Evolutionary conservation across 495 filamentous ascomycete genomes (phyloP), one percentile per base, ranked within the genome.

Genomic region (Bacidia gigantensis): DNA sequence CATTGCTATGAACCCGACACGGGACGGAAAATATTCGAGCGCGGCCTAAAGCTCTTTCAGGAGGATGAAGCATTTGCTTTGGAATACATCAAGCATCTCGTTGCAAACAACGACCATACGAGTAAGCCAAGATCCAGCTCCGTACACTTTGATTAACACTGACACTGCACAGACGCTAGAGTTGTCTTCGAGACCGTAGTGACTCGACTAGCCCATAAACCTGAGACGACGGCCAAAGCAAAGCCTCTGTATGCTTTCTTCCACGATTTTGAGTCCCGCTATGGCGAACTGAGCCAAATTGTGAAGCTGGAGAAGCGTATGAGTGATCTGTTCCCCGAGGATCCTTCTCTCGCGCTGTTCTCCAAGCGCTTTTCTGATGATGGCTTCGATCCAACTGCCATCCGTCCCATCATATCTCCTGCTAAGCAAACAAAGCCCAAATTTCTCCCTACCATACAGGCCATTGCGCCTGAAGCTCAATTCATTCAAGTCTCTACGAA

Each of bases 141-240:
- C 42, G 11, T 42, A n/a, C 25, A 41, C 12, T 39, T 46, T 1
- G 23, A 43, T 18, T 9, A 5, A 50, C 52, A n/a, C 60, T 66
- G 53, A 71, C 48, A 11, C 25, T 58, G 48, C 51, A 23, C 58
- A 95, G 88, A 98, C 74, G 92, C 90, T 44, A 75, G 92, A 54
- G 88, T 87, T 2, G 84, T 95, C 18, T 98, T 97, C 65, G 89
- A 96, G 60, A 95, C 87, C 29, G 85, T 86, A 1, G 86, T 95
- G 48, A 81, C 80, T 59, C 82, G 81, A 48, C 72, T 94, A 43
- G 79, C 82, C 20, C 72, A 79, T 25, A 89, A 85, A 53, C 76
- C 81, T 0, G 83, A 90, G 56, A 73, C 73, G 29, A 68, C 81
- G 0, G 72, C 76, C 52, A 94, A 88, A 57, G 74, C 87, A 3